These are phyloP conservation scores for Daldinia eschscholtzii DNA, from an alignment of 2,329 filamentous ascomycete genomes.

Conservation along the genomic window DNA sequence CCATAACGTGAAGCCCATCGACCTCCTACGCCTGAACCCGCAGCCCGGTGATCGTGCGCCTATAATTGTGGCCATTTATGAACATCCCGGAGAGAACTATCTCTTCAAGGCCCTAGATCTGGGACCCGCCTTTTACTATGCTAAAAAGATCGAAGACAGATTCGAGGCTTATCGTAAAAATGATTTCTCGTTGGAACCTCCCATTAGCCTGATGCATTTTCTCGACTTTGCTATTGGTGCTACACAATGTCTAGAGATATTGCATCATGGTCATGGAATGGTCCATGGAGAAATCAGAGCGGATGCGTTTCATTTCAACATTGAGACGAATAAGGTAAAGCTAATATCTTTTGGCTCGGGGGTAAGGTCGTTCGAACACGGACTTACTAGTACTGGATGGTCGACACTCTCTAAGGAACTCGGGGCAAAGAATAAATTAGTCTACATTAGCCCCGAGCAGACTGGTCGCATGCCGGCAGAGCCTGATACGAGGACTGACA, in stretches of 20 bases:
- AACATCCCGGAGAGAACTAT: conserved; percentile 80
- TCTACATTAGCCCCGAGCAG: conserved; percentile 94
- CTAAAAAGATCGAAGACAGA: conserved; percentile 64
- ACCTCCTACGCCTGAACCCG: conserved; percentile 78
- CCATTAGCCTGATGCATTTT: conserved; percentile 80
- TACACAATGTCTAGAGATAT: conserved; percentile 84
- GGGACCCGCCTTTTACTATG: conserved; percentile 78
- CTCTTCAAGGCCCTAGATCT: conserved; percentile 79
- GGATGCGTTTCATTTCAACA: conserved; percentile 90
- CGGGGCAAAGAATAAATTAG: conserved; percentile 88
- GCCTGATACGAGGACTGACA: conserved; percentile 91
- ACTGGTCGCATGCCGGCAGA: conserved; percentile 93
- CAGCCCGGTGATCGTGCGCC: conserved; percentile 76
- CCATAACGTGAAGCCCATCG: conserved; percentile 84
- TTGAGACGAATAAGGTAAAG: conserved; percentile 77
- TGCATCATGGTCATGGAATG: conserved; percentile 89
- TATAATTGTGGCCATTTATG: conserved; percentile 85
- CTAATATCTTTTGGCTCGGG: conserved; percentile 90
- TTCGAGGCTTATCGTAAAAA: conserved; percentile 61
- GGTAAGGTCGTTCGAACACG: conserved; percentile 88
- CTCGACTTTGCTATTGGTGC: conserved; percentile 93
- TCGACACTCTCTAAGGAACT: conserved; percentile 83
- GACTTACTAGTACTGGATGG: conserved; percentile 88
- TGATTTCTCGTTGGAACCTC: conserved; percentile 64
- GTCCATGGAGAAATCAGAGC: conserved; percentile 92